Conservation (phyloP, 805 yeast genomes). For the Pichia californica region DNA sequence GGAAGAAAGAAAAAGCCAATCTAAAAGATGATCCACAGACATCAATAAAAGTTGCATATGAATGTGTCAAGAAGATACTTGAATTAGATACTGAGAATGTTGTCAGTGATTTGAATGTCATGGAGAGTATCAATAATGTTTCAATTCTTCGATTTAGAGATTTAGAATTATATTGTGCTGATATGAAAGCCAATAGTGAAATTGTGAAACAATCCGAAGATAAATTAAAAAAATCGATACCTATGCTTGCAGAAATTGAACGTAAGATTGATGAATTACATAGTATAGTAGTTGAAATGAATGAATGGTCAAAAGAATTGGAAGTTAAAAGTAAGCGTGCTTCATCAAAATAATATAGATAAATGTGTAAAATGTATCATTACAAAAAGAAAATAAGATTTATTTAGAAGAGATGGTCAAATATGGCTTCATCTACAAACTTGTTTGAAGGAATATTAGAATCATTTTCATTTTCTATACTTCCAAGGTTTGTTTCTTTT, state of each 20-base stretch:
- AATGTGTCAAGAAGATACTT: conserved; percentile 29
- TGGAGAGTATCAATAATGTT: conserved; percentile 53
- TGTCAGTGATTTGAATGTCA: conserved; percentile 37
- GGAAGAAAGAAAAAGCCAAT: neutral
- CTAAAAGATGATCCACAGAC: conserved; percentile 20
- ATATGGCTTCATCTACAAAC: conserved; percentile 1
- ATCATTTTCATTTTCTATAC: too few species aligned
- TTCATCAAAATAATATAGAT: neutral
- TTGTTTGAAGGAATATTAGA: neutral
- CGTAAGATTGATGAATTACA: conserved; percentile 14
- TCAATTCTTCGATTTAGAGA: conserved; percentile 46
- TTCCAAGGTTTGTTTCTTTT: too few species aligned
- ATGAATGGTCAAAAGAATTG: conserved; percentile 7
- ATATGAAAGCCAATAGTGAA: conserved; percentile 1
- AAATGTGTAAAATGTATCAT: neutral
- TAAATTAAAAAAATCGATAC: neutral
- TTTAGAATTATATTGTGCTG: conserved; percentile 35
- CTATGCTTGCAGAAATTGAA: conserved; percentile 23
- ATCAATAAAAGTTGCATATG: conserved; percentile 22
- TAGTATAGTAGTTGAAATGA: conserved; percentile 1
- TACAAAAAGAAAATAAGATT: neutral
- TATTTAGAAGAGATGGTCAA: neutral
- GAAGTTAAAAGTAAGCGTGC: neutral
- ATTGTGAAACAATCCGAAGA: neutral
- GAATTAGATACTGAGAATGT: conserved; percentile 31